Evolutionary conservation across 192 early-diverging fungal species (phyloP), one percentile per base, ranked within the genome.

Genomic region (Pilaira anomala): DNA sequence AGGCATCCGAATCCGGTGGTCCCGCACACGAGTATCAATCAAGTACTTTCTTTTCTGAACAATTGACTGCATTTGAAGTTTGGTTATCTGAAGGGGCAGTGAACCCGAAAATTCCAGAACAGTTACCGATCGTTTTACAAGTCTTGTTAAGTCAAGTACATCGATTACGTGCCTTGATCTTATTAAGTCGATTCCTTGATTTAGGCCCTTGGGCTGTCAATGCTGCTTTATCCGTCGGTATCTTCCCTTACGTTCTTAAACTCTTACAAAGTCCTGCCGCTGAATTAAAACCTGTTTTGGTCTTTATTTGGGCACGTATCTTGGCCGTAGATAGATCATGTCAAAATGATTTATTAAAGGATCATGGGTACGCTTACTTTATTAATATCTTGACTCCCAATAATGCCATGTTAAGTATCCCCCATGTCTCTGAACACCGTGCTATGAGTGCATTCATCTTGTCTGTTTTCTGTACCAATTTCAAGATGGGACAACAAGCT

Each of bases 241-340:
- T 99, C 48, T 96, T 92, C 68, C 97, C 97, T 6, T 99, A 99
- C 67, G 92, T 98, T 14, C 82, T 96, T 22, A 98, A 97, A 67
- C 84, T 99, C 22, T 82, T 99, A 52, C 93, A 91, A 60, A 90
- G 87, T 68, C 93, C 93, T 42, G 94, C 96, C 0, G 80, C 88
- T 0, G 96, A 99, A 71, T 80, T 98, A 36, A 91, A 93, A 66
- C 93, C 94, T 36, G 92, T 96, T 12, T 80, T 99, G 22, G 93
- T 96, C 3, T 93, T 98, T 61, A 97, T 99, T 56, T 99, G 97
- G 95, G 91, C 95, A 12, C 88, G 96, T 68, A 89, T 99, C 54
- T 80, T 97, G 33, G 96, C 94, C 0, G 93, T 98, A 0, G 97
- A 99, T 69, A 78, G 82, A 46, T 85, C 85, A 24, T 91, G 94